Conservation (phyloP, 208 protist species). For the Leishmania lainsoni region DNA sequence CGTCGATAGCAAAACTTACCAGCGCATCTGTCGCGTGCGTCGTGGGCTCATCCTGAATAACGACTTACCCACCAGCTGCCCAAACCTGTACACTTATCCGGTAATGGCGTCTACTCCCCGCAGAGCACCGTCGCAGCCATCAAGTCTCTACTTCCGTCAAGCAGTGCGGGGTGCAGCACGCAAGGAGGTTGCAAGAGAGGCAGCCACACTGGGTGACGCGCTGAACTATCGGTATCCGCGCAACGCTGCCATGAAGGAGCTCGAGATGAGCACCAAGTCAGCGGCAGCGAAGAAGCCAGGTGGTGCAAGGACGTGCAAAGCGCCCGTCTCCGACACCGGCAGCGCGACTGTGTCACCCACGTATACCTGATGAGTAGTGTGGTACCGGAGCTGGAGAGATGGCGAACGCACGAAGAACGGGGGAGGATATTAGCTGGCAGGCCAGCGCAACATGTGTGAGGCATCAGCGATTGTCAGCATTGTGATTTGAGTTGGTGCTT, state of each 20-base stretch:
- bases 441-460: neutral
- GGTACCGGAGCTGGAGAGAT: neutral
- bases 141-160: constrained; percentile 29
- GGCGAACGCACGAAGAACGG: neutral
- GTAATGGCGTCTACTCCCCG: neutral
- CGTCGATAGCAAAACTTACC: constrained; percentile 25
- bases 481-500: neutral
- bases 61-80: constrained; percentile 13
- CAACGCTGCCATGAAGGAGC: constrained; percentile 3
- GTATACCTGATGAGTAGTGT: neutral
- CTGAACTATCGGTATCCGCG: constrained; percentile 20
- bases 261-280: neutral
- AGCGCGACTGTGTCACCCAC: constrained; percentile 3
- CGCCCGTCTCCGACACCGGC: neutral
- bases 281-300: neutral
- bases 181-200: constrained; percentile 21
- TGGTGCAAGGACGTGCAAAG: neutral
- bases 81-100: neutral
- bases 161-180: constrained; percentile 17
- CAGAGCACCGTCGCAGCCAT: constrained; percentile 10
- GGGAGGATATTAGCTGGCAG: neutral
- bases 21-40: constrained; percentile 24
- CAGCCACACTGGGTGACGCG: constrained; percentile 20
- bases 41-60: constrained; percentile 18
- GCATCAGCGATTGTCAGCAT: neutral